Evolutionary conservation across 805 yeast genomes (phyloP).

Genomic region (Maudiozyma barnettii): DNA sequence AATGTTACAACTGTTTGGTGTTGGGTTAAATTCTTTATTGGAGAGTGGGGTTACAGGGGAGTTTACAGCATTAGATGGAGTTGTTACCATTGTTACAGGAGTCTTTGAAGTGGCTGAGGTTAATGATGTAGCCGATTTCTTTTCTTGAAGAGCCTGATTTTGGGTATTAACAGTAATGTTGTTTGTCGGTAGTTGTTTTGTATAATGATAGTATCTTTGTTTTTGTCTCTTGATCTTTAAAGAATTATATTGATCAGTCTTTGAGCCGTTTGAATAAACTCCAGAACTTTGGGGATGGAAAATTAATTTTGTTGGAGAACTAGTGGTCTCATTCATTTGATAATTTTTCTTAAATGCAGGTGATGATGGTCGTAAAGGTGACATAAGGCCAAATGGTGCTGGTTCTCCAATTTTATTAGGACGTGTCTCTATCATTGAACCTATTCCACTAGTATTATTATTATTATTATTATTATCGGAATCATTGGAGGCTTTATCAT

Average conservation of each 20-base stretch:
- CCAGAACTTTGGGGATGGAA: not conserved
- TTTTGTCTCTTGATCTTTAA: constrained; percentile 27
- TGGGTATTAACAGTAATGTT: constrained; percentile 7
- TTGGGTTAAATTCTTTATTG: constrained; percentile 6
- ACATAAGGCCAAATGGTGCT: constrained; percentile 8
- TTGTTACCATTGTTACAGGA: constrained; percentile 18
- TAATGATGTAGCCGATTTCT: constrained; percentile 20
- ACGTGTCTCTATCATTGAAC: not conserved
- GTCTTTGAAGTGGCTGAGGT: constrained; percentile 21
- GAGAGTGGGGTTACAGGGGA: constrained; percentile 22
- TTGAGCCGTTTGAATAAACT: not conserved
- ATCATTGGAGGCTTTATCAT: not conserved
- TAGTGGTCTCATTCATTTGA: not conserved
- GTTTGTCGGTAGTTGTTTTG: constrained; percentile 20
- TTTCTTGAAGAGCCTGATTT: constrained; percentile 18
- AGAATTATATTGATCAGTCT: constrained; percentile 16
- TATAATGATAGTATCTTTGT: constrained; percentile 25
- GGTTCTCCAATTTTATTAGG: not conserved
- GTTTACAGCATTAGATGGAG: constrained; percentile 17
- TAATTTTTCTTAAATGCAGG: constrained; percentile 6
- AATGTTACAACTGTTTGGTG: constrained; percentile 1
- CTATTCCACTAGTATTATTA: not conserved
- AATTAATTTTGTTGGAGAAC: constrained; percentile 3
- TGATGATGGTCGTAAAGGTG: constrained; percentile 18
- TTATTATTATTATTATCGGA: not conserved